Base-by-base conservation (phyloP, 371 early-diverging fungal species). In the Mortierella sp. region DNA sequence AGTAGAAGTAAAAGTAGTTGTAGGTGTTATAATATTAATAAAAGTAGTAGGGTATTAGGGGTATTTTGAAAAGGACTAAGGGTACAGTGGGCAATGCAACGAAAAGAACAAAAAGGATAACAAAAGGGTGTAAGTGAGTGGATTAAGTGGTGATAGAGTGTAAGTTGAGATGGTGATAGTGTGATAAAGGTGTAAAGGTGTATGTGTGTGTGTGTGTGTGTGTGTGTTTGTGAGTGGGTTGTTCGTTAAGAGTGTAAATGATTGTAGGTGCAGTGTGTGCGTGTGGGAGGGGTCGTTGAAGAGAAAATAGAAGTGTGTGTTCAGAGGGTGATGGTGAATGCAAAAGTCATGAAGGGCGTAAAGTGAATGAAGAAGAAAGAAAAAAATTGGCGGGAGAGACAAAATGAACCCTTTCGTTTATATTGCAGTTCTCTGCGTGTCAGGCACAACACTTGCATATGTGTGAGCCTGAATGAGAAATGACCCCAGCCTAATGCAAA, bases 311-410 rank as follows among this genome's bases (percentile, higher is more conserved):
- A 26, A 24, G 2, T 64, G 71, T 7, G 26, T 39, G 39, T 37
- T n/a, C 34, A 45, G 16, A 58, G 29, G 41, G 14, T 44, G 48
- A 31, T 7, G 65, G 40, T 44, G 48, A 48, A 70, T 53, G 70
- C n/a, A 43, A 39, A 40, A 13, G 63, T 41, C 29, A 64, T 63
- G n/a, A 34, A 37, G 10, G 48, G 37, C 29, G 71, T 34, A 44
- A 52, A 71, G 29, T 43, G 6, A 50, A n/a, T 48, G 24, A 68
- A 41, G 47, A 52, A 64, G 0, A 24, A 69, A 65, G 9, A 64
- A 50, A 39, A 63, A 63, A 74, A 63, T 43, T 53, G 73, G 66
- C 65, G 66, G 53, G 65, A 72, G 40, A 47, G 13, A 69, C 34
- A 68, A 37, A 14, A 19, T 8, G 37, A 1, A 11, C 2, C 26